Evolutionary conservation across 345 rosid species (phyloP), one percentile per base, ranked within the genome.

Genomic region (Eucalyptus erythrocorys): DNA sequence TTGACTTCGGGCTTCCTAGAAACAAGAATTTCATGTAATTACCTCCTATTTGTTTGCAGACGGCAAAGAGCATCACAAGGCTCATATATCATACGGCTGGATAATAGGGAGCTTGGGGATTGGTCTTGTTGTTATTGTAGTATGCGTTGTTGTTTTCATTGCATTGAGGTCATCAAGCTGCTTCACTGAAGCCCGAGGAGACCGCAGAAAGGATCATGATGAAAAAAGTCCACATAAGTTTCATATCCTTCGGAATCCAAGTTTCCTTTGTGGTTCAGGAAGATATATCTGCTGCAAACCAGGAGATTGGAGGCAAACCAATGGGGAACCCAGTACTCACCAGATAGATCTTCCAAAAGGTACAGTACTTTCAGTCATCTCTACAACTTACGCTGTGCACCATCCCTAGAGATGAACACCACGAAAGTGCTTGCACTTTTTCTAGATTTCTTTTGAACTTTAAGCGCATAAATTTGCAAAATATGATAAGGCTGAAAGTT

Each of bases 181-280:
- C 90, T 91, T 87, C 71, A 61, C 89, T 76, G 92, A 92, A 86
- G 88, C 88, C 86, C 90, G 17, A 53, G 93, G 92, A 42, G 90
- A 85, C 86, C 89, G 79, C 80, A 92, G 91, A 34, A 93, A 93
- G 88, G 93, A 92, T 88, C 48, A 86, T 43, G 94, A 92, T 88
- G 95, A 88, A 87, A 96, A 93, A 89, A 87, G 53, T 89, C 89
- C 93, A 68, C 96, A 94, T 81, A 95, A 93, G 91, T 97, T 97
- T 91, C 99, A 95, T 16, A 95, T 96, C 86, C 99, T 97, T 88
- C 95, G 94, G 89, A 96, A 96, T 85, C 94, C 96, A 15, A 96
- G 96, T 90, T 96, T 97, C 92, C 94, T 94, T 88, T 96, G 99
- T 93, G 96, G 94, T 91, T 97, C 98, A 64, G 96, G 97, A 87